Evolutionary conservation across 192 early-diverging fungal genomes (phyloP).

Genomic region (Kickxella alabastrina): DNA sequence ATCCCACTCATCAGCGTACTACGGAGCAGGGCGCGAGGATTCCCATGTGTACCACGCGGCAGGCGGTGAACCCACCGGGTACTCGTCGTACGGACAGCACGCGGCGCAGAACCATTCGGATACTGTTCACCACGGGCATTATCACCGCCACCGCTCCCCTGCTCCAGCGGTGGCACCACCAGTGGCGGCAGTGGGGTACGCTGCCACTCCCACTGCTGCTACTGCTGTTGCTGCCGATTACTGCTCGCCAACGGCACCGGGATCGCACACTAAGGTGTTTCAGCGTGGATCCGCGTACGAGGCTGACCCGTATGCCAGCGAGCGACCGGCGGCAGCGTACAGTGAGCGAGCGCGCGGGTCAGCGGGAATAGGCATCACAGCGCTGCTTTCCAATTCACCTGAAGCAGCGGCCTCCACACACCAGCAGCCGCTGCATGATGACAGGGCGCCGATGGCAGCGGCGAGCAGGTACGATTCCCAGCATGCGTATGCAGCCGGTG

Average conservation of each 20-base stretch:
- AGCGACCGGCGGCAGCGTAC: constrained; percentile 8
- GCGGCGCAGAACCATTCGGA: too few relatives aligned
- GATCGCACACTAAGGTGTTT: constrained; percentile 18
- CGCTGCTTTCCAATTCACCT: constrained; percentile 22
- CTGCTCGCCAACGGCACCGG: constrained; percentile 18
- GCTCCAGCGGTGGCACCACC: neutral
- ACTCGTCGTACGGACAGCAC: constrained; percentile 6
- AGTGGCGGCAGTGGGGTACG: neutral
- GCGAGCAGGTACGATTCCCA: constrained; percentile 2
- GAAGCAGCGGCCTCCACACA: too few relatives aligned
- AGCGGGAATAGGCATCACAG: constrained; percentile 39
- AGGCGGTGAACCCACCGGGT: neutral
- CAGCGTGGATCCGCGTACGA: constrained; percentile 15
- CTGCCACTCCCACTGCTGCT: constrained; percentile 2
- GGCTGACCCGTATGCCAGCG: constrained; percentile 22
- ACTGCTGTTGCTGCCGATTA: constrained; percentile 18
- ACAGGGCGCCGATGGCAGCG: neutral
- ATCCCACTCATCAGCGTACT: constrained; percentile 8
- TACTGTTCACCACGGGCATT: too few relatives aligned
- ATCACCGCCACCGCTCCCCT: too few relatives aligned
- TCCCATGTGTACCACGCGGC: too few relatives aligned
- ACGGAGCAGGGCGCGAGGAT: too few relatives aligned
- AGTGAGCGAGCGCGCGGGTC: constrained; percentile 7
- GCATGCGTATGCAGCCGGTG: too few relatives aligned
- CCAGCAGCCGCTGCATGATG: neutral